Conservation (phyloP, 768 basidiomycete species). For the Suillus placidus region DNA sequence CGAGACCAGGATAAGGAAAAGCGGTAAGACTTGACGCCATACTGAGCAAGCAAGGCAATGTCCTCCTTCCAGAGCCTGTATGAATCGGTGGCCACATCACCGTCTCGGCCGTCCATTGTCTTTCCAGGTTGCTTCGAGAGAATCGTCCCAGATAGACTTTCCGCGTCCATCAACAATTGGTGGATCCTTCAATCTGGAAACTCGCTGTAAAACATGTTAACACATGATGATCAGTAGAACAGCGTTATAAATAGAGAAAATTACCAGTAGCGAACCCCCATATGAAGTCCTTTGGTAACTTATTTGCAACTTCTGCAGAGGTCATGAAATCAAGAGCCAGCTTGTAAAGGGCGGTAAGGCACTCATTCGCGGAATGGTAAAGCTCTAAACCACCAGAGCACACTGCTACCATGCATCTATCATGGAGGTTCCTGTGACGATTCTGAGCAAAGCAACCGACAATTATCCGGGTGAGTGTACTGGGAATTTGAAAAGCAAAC, state of each 20-base stretch:
- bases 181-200: slow-evolving; percentile 78
- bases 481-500: slow-evolving; percentile 5
- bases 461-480: slow-evolving; percentile 45
- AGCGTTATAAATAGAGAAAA: neutral
- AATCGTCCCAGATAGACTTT: slow-evolving; percentile 77
- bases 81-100: slow-evolving; percentile 73
- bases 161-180: slow-evolving; percentile 61
- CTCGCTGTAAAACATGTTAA: slow-evolving; percentile 43
- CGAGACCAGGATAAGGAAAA: slow-evolving; percentile 80
- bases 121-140: slow-evolving; percentile 65
- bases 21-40: slow-evolving; percentile 73
- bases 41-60: slow-evolving; percentile 58
- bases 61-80: slow-evolving; percentile 72
- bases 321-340: slow-evolving; percentile 19
- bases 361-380: slow-evolving; percentile 20
- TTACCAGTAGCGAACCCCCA: slow-evolving; percentile 74
- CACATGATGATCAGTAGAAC: slow-evolving; percentile 1
- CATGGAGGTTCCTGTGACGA: slow-evolving; percentile 32
- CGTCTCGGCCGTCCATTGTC: slow-evolving; percentile 66
- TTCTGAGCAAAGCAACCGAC: slow-evolving; percentile 43
- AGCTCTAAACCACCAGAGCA: slow-evolving; percentile 43
- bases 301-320: slow-evolving; percentile 37
- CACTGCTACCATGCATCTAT: slow-evolving; percentile 17
- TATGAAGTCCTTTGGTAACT: slow-evolving; percentile 61
- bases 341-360: slow-evolving; percentile 35